These are phyloP conservation scores for Penicillium soppii DNA, from an alignment of 495 filamentous ascomycete species.

Conservation along the genomic window DNA sequence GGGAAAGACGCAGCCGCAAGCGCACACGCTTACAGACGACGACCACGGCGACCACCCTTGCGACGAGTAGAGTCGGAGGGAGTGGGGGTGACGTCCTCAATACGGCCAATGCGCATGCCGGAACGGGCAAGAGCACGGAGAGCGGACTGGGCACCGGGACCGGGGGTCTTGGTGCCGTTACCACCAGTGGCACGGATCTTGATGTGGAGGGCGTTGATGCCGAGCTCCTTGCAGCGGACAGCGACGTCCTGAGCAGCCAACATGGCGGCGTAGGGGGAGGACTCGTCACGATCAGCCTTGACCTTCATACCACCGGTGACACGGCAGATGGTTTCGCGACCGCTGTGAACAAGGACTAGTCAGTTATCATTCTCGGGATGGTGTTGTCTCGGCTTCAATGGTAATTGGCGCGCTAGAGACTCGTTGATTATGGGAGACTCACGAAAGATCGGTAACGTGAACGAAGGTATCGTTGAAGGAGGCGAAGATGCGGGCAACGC, in stretches of 20 bases:
- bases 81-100: constrained; percentile 98
- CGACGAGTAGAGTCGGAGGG: constrained; percentile 97
- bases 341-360: constrained; percentile 72
- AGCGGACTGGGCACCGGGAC: constrained; percentile 96
- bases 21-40: constrained; percentile 78
- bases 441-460: constrained; percentile 98
- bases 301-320: constrained; percentile 99
- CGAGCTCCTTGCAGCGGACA: constrained; percentile 96
- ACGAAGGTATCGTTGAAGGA: constrained; percentile 99
- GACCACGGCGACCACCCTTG: constrained; percentile 99
- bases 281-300: constrained; percentile 99
- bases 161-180: constrained; percentile 99
- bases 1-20: constrained; percentile 31
- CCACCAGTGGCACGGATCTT: constrained; percentile 99
- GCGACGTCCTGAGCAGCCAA: constrained; percentile 96
- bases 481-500: constrained; percentile 98
- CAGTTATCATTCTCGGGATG: constrained; percentile 51
- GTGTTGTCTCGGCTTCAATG: background rate
- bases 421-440: constrained; percentile 40
- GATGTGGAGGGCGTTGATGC: constrained; percentile 98
- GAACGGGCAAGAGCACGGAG: constrained; percentile 97
- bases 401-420: constrained; percentile 5
- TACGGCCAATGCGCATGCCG: constrained; percentile 99
- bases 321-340: constrained; percentile 99
- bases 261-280: constrained; percentile 99